Base-by-base conservation (phyloP, 306 rosid genomes). In the Abrus precatorius region DNA sequence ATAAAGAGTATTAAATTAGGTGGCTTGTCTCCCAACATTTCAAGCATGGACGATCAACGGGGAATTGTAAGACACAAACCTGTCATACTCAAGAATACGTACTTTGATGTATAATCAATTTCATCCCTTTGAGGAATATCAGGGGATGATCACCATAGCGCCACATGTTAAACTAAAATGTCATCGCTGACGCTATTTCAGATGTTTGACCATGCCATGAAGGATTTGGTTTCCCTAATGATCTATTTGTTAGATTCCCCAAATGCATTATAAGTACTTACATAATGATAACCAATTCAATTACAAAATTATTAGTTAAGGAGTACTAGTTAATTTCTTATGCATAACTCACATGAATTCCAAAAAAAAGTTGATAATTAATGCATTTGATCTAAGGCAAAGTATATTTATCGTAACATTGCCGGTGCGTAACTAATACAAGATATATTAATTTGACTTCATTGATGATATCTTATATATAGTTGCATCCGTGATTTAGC, bases 11-110 rank as follows among this genome's bases (percentile, higher is more conserved):
- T 75, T 81, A n/a, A 84, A 78, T 83, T 87, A 89, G 93, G 87
- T 86, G 84, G 86, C 83, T 86, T 30, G 76, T 88, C 90, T 69
- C 68, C 20, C 47, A 64, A 72, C 29, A 83, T 66, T 72, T 83
- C 81, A 83, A 82, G 69, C 83, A 67, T 76, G 81, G 85, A 86
- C 71, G 65, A 86, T 80, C 80, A 69, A 69, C 32, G 65, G 2
- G 13, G 53, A 74, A 52, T 71, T 10, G 47, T 53, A 8, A 67
- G 57, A 70, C n/a, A 48, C 47, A 72, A 82, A 44, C 44, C 64
- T 13, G 75, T 82, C 78, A 50, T 53, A 40, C 80, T 84, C 77
- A 68, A 43, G 52, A 60, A 78, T 72, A 63, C 78, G 74, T 53
- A 59, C 71, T 49, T 74, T 30, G 38, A 85, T 78, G 77, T 32